Evolutionary conservation across 1,284 basidiomycete genomes (phyloP).

Genomic region (Athelia psychrophila): DNA sequence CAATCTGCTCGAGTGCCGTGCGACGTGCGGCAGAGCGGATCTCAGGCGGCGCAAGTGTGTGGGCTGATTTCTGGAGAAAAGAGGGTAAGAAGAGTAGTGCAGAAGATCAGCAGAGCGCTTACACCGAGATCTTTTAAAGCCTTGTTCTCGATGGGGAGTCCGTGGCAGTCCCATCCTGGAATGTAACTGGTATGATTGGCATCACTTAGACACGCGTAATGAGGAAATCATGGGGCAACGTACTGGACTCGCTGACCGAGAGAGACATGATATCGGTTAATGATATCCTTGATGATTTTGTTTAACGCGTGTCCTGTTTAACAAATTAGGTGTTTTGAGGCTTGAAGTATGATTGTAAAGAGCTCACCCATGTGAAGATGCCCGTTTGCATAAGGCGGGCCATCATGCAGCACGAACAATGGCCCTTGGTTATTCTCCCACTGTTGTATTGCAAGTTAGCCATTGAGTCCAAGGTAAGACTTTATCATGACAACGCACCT

Average conservation of each 20-base stretch:
- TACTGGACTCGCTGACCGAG: constrained; percentile 82
- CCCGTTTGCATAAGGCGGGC: constrained; percentile 98
- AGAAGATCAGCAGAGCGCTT: constrained; percentile 3
- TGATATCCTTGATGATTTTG: constrained; percentile 96
- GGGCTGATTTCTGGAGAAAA: constrained; percentile 48
- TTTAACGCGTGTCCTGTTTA: constrained; percentile 89
- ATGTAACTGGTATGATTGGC: constrained; percentile 68
- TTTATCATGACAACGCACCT: constrained; percentile 52
- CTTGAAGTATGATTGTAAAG: neutral
- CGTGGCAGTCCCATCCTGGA: constrained; percentile 99
- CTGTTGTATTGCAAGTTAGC: constrained; percentile 34
- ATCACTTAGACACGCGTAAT: neutral
- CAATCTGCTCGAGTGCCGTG: constrained; percentile 78
- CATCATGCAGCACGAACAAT: constrained; percentile 90
- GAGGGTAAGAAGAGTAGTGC: constrained; percentile 5
- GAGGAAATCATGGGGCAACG: constrained; percentile 26
- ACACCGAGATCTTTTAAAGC: constrained; percentile 78
- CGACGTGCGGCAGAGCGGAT: constrained; percentile 74
- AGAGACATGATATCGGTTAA: constrained; percentile 86
- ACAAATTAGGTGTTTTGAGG: neutral
- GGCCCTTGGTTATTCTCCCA: constrained; percentile 61
- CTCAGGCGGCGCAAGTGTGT: constrained; percentile 48
- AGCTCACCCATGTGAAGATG: constrained; percentile 88
- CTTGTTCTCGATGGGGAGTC: constrained; percentile 95
- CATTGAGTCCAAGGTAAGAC: constrained; percentile 4